Percentiles rank a stretch among this genome's conserved stretches.
phyloP scores from a whole-genome alignment of 1,284 basidiomycete species.

The Ceratobasidium sp. region DNA sequence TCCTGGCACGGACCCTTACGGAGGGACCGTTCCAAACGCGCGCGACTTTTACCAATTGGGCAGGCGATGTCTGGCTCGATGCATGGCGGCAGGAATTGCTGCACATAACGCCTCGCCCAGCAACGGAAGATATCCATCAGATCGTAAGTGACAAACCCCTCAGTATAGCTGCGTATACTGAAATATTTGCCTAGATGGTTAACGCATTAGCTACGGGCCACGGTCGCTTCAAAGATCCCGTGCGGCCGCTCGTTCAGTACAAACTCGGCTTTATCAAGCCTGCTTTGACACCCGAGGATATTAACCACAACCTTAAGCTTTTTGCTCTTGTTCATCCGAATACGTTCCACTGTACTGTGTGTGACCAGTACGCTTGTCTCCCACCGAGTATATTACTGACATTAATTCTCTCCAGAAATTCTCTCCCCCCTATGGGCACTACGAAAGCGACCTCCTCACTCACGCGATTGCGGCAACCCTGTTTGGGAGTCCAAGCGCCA shows the following conservation, averaged over 20 bases:
- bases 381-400: background rate
- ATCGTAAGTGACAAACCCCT: background rate
- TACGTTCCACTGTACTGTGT: background rate
- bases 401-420: background rate
- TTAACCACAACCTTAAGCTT: background rate
- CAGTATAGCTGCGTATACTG: background rate
- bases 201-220: background rate
- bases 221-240: conserved; percentile 14
- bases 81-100: background rate
- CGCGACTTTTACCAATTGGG: background rate
- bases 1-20: background rate
- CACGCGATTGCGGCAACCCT: conserved; percentile 1
- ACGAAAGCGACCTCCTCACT: background rate
- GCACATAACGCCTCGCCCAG: background rate
- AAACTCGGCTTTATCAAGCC: background rate
- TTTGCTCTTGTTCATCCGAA: background rate
- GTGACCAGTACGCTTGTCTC: background rate
- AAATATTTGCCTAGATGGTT: background rate
- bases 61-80: background rate
- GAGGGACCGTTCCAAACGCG: conserved; percentile 3
- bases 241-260: background rate
- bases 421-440: conserved; percentile 4
- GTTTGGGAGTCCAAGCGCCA: background rate
- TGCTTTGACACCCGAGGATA: background rate
- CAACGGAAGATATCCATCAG: background rate